A percentile compares a stretch with the other conserved stretches of the same genome.
phyloP scores from a whole-genome alignment of 164 flowering plant genomes.

The Santalum album region DNA sequence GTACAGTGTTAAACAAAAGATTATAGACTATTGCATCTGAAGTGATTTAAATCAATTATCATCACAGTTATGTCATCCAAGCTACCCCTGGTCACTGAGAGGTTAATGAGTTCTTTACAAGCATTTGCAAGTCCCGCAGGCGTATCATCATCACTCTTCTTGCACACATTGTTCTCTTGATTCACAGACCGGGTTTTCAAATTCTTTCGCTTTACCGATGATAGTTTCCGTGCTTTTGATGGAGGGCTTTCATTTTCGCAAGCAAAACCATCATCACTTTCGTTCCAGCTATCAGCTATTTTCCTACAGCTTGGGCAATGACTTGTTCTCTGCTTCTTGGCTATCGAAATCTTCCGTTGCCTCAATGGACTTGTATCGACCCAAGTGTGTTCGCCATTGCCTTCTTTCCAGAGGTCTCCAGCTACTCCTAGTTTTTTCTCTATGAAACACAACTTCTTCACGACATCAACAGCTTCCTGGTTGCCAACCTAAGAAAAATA shows the following conservation, averaged over 20 bases:
- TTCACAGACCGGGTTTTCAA: slow-evolving; percentile 15
- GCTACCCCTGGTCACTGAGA: slow-evolving; percentile 58
- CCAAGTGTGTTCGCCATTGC: slow-evolving; percentile 14
- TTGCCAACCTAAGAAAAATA: slow-evolving; percentile 56
- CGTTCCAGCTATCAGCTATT: slow-evolving; percentile 7
- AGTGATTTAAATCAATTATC: slow-evolving; percentile 57
- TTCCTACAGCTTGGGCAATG: slow-evolving; percentile 14
- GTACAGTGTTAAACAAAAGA: neutral
- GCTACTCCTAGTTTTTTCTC: slow-evolving; percentile 19
- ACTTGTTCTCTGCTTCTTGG: slow-evolving; percentile 23
- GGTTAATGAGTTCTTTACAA: slow-evolving; percentile 62
- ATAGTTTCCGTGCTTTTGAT: slow-evolving; percentile 28
- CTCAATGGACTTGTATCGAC: slow-evolving; percentile 31
- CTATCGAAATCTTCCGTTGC: slow-evolving; percentile 24
- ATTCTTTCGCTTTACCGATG: slow-evolving; percentile 22
- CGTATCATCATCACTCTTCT: slow-evolving; percentile 16
- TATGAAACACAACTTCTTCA: slow-evolving; percentile 14
- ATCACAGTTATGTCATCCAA: slow-evolving; percentile 79
- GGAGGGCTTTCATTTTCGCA: slow-evolving; percentile 40
- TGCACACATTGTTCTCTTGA: slow-evolving; percentile 16
- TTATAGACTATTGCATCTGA: slow-evolving; percentile 23
- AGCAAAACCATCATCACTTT: slow-evolving; percentile 13
- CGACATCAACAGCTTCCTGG: slow-evolving; percentile 68
- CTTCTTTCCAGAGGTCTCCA: slow-evolving; percentile 12
- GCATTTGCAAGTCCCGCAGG: slow-evolving; percentile 31